Percentiles rank a stretch among this genome's conserved stretches.
Evolutionary conservation across 768 basidiomycete genomes (phyloP).

Genomic region (Boletus rubescentipes): DNA sequence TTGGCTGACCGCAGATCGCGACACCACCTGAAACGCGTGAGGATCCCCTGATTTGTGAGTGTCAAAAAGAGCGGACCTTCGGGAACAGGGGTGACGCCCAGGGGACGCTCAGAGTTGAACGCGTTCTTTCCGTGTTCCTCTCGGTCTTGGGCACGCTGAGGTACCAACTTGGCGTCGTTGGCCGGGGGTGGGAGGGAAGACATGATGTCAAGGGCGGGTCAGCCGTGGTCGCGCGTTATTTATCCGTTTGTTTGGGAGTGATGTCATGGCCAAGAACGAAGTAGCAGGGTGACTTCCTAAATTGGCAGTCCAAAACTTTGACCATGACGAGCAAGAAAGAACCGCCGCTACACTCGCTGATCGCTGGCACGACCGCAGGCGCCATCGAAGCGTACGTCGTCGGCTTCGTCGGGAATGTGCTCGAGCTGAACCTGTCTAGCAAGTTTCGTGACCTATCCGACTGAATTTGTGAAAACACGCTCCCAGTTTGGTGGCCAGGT

Average conservation of each 20-base stretch:
- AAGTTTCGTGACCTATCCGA: conserved; percentile 85
- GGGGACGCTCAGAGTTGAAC: conserved; percentile 34
- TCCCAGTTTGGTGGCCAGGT: conserved; percentile 88
- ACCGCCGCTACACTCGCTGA: conserved; percentile 80
- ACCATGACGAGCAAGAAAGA: conserved; percentile 61
- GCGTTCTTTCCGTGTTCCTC: conserved; percentile 21
- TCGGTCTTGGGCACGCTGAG: not conserved
- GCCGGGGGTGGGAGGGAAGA: not conserved
- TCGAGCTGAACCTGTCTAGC: conserved; percentile 36
- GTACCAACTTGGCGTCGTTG: not conserved
- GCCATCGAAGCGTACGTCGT: conserved; percentile 85
- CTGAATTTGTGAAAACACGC: conserved; percentile 92
- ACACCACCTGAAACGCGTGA: conserved; percentile 24
- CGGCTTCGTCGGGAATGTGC: not conserved
- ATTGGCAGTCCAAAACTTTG: conserved; percentile 3
- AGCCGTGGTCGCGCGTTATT: conserved; percentile 9
- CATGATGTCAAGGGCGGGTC: conserved; percentile 1
- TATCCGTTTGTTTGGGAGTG: conserved; percentile 10
- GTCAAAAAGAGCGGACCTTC: conserved; percentile 25
- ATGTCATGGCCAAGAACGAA: conserved; percentile 10
- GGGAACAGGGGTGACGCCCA: conserved; percentile 37
- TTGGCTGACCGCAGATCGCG: conserved; percentile 23
- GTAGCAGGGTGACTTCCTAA: not conserved
- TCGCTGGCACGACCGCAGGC: conserved; percentile 91
- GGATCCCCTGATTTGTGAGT: not conserved